A percentile compares a stretch with the other conserved stretches of the same genome.
Evolutionary conservation across 169 alveolate genomes (phyloP).

Genomic region (Eimeria zaria): DNA sequence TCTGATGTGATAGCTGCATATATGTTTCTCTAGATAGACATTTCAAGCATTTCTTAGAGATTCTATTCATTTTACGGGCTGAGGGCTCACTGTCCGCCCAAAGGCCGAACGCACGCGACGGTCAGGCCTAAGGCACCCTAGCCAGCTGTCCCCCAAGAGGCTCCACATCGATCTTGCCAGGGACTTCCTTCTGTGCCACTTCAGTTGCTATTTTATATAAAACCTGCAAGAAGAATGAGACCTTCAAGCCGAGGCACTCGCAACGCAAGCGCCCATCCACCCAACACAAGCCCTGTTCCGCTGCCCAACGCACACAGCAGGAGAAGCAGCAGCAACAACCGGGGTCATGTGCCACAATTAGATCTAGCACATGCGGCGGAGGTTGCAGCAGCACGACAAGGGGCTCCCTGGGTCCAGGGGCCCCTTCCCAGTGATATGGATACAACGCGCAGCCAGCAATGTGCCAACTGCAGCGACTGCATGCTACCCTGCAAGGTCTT

Average conservation of each 20-base stretch:
- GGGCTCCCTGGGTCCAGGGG: background rate
- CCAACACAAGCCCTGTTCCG: constrained; percentile 8
- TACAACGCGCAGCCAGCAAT: constrained; percentile 47
- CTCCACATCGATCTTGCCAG: constrained; percentile 6
- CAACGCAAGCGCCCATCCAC: constrained; percentile 26
- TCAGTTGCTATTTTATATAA: background rate
- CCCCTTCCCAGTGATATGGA: constrained; percentile 51
- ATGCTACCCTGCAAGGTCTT: constrained; percentile 59
- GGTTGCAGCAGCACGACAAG: background rate
- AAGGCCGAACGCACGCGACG: constrained; percentile 25
- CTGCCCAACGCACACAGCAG: background rate
- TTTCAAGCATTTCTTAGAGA: constrained; percentile 6
- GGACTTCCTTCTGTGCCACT: background rate
- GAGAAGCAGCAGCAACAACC: background rate
- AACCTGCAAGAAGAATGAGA: background rate
- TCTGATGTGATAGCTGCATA: background rate
- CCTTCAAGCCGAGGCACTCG: constrained; percentile 29
- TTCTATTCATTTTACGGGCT: background rate
- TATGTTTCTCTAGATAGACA: background rate
- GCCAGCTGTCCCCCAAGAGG: constrained; percentile 65
- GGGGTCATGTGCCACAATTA: constrained; percentile 23
- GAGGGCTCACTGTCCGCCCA: constrained; percentile 6
- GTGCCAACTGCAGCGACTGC: constrained; percentile 68
- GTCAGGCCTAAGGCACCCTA: constrained; percentile 36
- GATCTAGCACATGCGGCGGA: constrained; percentile 31